These are phyloP conservation scores for Syncephalastrum racemosum DNA, from an alignment of 371 early-diverging fungal species.

Conservation along the genomic window DNA sequence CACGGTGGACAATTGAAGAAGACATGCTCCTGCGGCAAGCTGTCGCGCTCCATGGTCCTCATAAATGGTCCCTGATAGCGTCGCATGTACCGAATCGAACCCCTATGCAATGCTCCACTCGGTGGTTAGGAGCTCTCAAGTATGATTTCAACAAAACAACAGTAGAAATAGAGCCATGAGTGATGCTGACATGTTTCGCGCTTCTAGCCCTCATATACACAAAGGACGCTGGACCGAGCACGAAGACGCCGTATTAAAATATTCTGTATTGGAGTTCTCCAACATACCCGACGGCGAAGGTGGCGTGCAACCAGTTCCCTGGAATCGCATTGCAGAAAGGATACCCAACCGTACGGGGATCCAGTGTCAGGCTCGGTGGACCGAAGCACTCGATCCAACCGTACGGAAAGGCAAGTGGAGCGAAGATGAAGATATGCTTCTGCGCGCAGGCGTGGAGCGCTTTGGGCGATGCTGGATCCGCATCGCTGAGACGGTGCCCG, in stretches of 20 bases:
- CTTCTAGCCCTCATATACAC: conserved; percentile 53
- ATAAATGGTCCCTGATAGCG: conserved; percentile 69
- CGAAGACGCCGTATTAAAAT: conserved; percentile 56
- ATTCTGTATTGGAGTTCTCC: conserved; percentile 50
- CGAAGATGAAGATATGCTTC: conserved; percentile 57
- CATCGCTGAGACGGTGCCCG: conserved; percentile 65
- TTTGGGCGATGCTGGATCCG: conserved; percentile 73
- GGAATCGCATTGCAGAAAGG: conserved; percentile 57
- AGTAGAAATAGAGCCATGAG: not conserved
- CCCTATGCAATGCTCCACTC: conserved; percentile 70
- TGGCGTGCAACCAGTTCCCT: conserved; percentile 55
- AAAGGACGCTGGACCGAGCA: conserved; percentile 71
- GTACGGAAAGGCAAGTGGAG: conserved; percentile 73
- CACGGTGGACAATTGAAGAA: conserved; percentile 52
- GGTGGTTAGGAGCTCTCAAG: conserved; percentile 67
- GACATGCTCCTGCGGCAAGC: conserved; percentile 46
- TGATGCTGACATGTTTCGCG: too few species aligned
- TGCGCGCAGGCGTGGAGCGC: conserved; percentile 50
- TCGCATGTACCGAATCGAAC: conserved; percentile 62
- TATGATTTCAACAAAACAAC: conserved; percentile 8
- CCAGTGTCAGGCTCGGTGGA: conserved; percentile 77
- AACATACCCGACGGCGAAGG: conserved; percentile 48
- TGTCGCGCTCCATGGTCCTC: conserved; percentile 48
- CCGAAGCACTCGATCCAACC: conserved; percentile 71
- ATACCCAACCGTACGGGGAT: conserved; percentile 66